Percentiles rank a stretch among this genome's conserved stretches.
Conservation (phyloP, 306 rosid species). For the Inga laurina region DNA sequence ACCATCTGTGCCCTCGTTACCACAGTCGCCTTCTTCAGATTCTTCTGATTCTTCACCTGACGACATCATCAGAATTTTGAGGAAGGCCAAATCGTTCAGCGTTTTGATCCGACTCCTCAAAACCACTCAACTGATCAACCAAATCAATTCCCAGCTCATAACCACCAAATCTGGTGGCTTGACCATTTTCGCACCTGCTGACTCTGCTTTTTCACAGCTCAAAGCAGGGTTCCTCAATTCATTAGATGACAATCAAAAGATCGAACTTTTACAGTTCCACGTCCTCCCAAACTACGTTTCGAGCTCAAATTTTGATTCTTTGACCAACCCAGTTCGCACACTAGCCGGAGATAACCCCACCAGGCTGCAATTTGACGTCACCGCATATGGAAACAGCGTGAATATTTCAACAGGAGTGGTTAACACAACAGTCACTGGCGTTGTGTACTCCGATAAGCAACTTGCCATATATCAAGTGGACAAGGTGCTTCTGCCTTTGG, state of each 20-base stretch:
- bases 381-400: constrained; percentile 39
- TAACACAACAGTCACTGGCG: constrained; percentile 41
- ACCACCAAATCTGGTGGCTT: not conserved
- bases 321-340: constrained; percentile 48
- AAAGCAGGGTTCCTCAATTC: constrained; percentile 10
- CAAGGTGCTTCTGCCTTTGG: constrained; percentile 42
- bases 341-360: constrained; percentile 43
- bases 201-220: not conserved
- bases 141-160: constrained; percentile 40
- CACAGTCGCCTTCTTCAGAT: constrained; percentile 15
- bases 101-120: constrained; percentile 39
- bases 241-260: constrained; percentile 32
- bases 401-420: constrained; percentile 39
- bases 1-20: not conserved
- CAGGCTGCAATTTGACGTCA: constrained; percentile 42
- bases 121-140: constrained; percentile 43
- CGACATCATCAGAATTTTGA: constrained; percentile 37
- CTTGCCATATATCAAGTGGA: constrained; percentile 47
- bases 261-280: constrained; percentile 43
- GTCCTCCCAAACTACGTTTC: constrained; percentile 37
- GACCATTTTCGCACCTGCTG: not conserved
- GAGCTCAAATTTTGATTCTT: constrained; percentile 44
- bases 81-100: constrained; percentile 37
- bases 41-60: constrained; percentile 8
- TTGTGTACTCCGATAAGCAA: constrained; percentile 36